Conservation (phyloP, 2,329 filamentous ascomycete species). For the Microdochium paspali region DNA sequence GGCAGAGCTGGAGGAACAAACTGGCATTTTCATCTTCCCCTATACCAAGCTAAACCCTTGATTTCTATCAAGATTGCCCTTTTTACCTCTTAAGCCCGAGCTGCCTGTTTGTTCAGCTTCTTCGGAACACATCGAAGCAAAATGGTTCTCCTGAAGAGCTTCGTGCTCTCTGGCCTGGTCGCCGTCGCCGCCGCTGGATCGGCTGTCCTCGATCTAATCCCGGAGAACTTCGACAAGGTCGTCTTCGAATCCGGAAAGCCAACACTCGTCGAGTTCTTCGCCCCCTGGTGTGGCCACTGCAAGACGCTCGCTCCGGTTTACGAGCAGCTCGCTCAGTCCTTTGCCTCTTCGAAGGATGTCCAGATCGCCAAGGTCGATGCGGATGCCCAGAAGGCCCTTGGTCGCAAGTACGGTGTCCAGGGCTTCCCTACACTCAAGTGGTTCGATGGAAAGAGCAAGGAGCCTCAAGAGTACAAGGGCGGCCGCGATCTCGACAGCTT, state of each 20-base stretch:
- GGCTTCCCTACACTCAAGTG: slow-evolving; percentile 97
- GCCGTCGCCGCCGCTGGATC: slow-evolving; percentile 58
- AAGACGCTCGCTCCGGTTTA: slow-evolving; percentile 93
- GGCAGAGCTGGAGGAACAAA: slow-evolving; percentile 13
- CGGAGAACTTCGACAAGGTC: slow-evolving; percentile 83
- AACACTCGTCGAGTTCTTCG: slow-evolving; percentile 95
- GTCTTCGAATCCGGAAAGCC: slow-evolving; percentile 90
- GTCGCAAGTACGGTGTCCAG: slow-evolving; percentile 78
- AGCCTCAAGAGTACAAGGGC: slow-evolving; percentile 75
- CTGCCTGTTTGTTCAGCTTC: not conserved
- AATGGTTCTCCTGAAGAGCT: slow-evolving; percentile 52
- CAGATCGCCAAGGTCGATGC: slow-evolving; percentile 95
- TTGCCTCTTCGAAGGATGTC: slow-evolving; percentile 63
- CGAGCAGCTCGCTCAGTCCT: slow-evolving; percentile 74
- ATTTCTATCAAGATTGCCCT: slow-evolving; percentile 1
- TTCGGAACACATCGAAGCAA: slow-evolving; percentile 5
- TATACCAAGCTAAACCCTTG: slow-evolving; percentile 23
- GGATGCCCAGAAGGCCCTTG: slow-evolving; percentile 76
- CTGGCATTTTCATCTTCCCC: slow-evolving; percentile 22
- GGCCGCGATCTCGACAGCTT: slow-evolving; percentile 84
- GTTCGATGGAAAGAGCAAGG: slow-evolving; percentile 91
- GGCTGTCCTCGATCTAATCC: slow-evolving; percentile 81
- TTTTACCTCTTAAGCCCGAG: not conserved
- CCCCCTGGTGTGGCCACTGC: slow-evolving; percentile 98
- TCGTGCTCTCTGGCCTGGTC: slow-evolving; percentile 46